These are phyloP conservation scores for Trichoderma virens DNA, from an alignment of 495 filamentous ascomycete species.

Conservation along the genomic window DNA sequence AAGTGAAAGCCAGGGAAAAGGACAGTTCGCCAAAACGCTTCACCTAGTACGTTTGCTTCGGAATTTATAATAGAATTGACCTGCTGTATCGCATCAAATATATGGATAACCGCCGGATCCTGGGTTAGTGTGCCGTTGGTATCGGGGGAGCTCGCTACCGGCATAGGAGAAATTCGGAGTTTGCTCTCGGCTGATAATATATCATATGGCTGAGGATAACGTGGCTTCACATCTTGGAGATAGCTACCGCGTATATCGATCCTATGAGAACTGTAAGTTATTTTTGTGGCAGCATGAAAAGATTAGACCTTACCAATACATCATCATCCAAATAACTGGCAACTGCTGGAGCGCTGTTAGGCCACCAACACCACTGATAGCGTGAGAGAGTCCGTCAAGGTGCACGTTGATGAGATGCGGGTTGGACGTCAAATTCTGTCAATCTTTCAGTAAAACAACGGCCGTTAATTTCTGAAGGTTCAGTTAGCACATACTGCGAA, in stretches of 20 bases:
- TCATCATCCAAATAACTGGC: neutral
- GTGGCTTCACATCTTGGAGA: neutral
- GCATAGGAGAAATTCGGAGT: neutral
- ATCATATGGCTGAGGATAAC: neutral
- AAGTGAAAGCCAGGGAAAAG: neutral
- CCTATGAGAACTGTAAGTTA: neutral
- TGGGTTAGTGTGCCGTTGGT: neutral
- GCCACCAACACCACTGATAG: neutral
- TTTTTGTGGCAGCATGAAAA: neutral
- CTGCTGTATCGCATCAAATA: neutral
- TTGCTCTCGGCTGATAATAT: neutral
- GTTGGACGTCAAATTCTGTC: neutral
- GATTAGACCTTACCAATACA: neutral
- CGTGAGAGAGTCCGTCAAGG: slow-evolving; percentile 2
- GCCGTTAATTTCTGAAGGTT: neutral
- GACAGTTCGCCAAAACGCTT: neutral
- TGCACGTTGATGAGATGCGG: neutral
- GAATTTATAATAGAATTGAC: neutral
- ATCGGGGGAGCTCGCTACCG: neutral
- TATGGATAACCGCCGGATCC: neutral
- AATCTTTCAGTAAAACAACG: neutral
- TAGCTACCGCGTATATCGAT: neutral
- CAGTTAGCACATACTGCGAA: neutral
- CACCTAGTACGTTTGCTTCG: neutral
- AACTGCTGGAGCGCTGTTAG: neutral